These are phyloP conservation scores for Aspergillus diversus DNA, from an alignment of 495 filamentous ascomycete genomes.

Conservation along the genomic window DNA sequence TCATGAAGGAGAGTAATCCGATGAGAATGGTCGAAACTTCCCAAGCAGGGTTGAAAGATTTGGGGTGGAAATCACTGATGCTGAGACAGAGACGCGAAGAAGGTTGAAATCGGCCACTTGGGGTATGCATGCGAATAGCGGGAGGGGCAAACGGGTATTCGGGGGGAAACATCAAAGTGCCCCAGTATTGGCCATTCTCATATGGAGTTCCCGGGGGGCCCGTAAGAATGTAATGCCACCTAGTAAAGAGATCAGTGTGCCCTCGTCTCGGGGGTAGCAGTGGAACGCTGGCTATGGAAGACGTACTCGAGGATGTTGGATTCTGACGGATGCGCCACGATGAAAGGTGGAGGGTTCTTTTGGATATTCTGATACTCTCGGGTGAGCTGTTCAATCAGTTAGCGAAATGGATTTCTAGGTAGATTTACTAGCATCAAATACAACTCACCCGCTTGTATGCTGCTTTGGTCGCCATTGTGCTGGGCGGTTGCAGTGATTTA, in stretches of 20 bases:
- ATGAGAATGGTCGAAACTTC: constrained; percentile 96
- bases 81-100: constrained; percentile 89
- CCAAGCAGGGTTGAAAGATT: constrained; percentile 99
- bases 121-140: constrained; percentile 98
- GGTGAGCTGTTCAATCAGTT: constrained; percentile 64
- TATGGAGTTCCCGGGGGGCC: constrained; percentile 95
- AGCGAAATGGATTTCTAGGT: constrained; percentile 9
- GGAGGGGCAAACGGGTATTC: constrained; percentile 98
- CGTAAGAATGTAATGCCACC: constrained; percentile 98
- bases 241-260: constrained; percentile 34
- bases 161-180: constrained; percentile 90
- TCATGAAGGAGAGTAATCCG: constrained; percentile 95
- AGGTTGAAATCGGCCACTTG: constrained; percentile 91
- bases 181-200: constrained; percentile 96
- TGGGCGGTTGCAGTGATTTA: background rate
- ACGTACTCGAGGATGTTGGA: constrained; percentile 86
- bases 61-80: constrained; percentile 96
- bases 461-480: constrained; percentile 75
- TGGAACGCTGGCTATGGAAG: background rate
- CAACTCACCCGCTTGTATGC: constrained; percentile 79
- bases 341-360: constrained; percentile 91
- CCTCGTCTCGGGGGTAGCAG: background rate
- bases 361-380: constrained; percentile 93
- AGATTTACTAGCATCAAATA: background rate
- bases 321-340: constrained; percentile 91